phyloP scores from a whole-genome alignment of 2,329 filamentous ascomycete species.

The Cladosporium oxysporum region DNA sequence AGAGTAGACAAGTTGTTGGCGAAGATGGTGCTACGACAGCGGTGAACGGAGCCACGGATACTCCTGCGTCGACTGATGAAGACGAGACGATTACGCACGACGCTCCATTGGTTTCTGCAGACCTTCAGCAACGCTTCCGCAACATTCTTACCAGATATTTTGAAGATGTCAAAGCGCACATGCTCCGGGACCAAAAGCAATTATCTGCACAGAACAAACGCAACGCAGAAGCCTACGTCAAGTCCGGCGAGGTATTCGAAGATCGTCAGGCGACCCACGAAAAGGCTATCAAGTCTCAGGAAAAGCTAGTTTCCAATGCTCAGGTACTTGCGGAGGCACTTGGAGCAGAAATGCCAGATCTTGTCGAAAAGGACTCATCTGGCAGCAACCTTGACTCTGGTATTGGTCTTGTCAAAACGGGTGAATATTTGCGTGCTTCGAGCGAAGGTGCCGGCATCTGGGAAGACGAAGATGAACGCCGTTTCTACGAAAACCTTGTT shows the following conservation, averaged over 20 bases:
- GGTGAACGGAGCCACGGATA: conserved; percentile 53
- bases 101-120: conserved; percentile 68
- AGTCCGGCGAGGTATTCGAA: conserved; percentile 97
- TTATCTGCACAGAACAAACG: conserved; percentile 84
- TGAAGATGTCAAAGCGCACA: conserved; percentile 85
- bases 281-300: conserved; percentile 87
- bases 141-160: conserved; percentile 86
- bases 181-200: conserved; percentile 88
- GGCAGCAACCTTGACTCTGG: conserved; percentile 68
- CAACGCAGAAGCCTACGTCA: conserved; percentile 97
- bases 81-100: conserved; percentile 58
- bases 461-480: conserved; percentile 97
- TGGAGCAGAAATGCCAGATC: conserved; percentile 87
- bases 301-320: conserved; percentile 85
- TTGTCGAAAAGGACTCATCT: conserved; percentile 78
- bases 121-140: conserved; percentile 81
- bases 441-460: conserved; percentile 92
- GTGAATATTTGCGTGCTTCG: conserved; percentile 87
- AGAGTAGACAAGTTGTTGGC: conserved; percentile 80
- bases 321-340: conserved; percentile 88
- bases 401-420: conserved; percentile 91
- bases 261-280: conserved; percentile 96
- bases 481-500: conserved; percentile 96
- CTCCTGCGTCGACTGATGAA: conserved; percentile 54
- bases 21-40: conserved; percentile 71